These are phyloP conservation scores for Potentilla sterilis DNA, from an alignment of 306 rosid genomes.

Conservation along the genomic window DNA sequence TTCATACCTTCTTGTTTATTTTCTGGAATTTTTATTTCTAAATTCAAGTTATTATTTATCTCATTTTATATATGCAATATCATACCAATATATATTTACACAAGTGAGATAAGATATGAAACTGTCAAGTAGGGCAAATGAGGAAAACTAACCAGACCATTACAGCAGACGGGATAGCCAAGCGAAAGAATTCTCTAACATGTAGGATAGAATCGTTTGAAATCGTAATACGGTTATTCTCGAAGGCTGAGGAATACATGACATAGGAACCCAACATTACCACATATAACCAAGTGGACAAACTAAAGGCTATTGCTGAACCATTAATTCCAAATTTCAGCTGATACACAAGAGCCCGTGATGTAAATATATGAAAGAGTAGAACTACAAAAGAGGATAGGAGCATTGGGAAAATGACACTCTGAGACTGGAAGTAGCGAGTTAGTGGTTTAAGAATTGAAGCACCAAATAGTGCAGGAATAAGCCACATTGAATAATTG, in stretches of 20 bases:
- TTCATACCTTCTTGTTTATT: too few relatives aligned
- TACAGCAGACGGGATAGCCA: conserved; percentile 60
- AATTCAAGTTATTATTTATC: too few relatives aligned
- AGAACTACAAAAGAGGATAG: not conserved
- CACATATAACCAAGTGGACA: conserved; percentile 55
- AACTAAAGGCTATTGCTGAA: conserved; percentile 48
- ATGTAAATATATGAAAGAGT: conserved; percentile 38
- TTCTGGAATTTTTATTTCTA: too few relatives aligned
- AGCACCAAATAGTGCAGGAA: conserved; percentile 29
- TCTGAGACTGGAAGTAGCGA: conserved; percentile 25
- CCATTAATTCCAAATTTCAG: conserved; percentile 42
- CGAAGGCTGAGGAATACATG: conserved; percentile 43
- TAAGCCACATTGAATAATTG: conserved; percentile 26
- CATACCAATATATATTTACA: too few relatives aligned
- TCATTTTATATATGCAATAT: too few relatives aligned
- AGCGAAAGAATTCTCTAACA: conserved; percentile 34
- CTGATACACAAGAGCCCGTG: conserved; percentile 54
- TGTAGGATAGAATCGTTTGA: conserved; percentile 33
- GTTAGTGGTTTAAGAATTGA: conserved; percentile 31
- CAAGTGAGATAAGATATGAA: not conserved
- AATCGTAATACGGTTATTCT: conserved; percentile 37
- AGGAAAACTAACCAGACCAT: conserved; percentile 59
- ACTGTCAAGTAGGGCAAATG: not conserved
- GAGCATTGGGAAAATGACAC: conserved; percentile 22
- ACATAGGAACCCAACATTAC: conserved; percentile 31